Evolutionary conservation across 2,329 filamentous ascomycete genomes (phyloP), one percentile per base, ranked within the genome.

Genomic region (Aspergillus piperis): DNA sequence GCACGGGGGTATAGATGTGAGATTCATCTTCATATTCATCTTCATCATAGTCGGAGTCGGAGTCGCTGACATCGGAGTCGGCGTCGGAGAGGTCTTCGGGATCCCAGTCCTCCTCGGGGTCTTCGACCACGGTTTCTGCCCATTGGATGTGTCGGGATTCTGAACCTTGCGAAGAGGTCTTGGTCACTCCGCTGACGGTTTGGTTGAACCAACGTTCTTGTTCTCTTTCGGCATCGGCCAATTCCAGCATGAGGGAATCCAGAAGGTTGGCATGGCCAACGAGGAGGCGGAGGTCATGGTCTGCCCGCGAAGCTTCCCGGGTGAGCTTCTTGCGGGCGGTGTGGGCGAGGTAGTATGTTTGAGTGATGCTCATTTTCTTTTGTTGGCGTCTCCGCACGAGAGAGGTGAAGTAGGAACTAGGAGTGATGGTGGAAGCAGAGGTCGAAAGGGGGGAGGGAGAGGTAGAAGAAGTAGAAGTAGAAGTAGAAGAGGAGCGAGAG

Each of bases 121-220:
- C 88, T 77, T 93, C 90, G 62, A 85, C 83, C 64, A 93, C 85
- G 58, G 86, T 83, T 76, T 96, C 91, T 72, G 91, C 90, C 91
- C 92, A 96, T 83, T 94, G 90, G 69, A 96, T 87, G 80, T 91
- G 91, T 76, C 85, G 86, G 64, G 81, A 75, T 68, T 90, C 85
- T 68, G 89, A 83, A 62, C 80, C 71, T 10, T 61, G 62, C 7
- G 70, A 36, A 5, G 32, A 66, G 57, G 75, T 78, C 69, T 79
- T 84, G 74, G 83, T 83, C 68, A 90, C 90, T 72, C 89, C 90
- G 75, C 86, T 88, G 78, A 97, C 91, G 64, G 92, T 95, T 78
- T 92, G 90, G 86, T 97, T 96, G 88, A 97, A 98, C 93, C 93
- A 97, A 68, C 87, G 89, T 80, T 98, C 94, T 80, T 98, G 95